Conservation (phyloP, 331 rosid species). For the Quercus tomentella region DNA sequence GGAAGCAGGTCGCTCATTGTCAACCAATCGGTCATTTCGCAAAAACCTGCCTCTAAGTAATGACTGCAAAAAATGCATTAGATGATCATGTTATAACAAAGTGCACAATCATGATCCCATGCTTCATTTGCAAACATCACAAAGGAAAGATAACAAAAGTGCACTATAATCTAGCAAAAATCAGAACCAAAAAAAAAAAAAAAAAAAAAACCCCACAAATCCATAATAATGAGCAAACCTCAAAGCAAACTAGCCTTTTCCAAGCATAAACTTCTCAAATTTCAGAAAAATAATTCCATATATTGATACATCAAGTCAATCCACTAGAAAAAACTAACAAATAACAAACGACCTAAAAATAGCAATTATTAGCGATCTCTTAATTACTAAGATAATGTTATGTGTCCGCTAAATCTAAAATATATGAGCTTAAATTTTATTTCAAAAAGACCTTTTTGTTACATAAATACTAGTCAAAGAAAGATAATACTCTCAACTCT, state of each 20-base stretch:
- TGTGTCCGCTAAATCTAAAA: too few relatives aligned
- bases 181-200: not conserved
- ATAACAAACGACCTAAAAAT: not conserved
- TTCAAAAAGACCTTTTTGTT: too few relatives aligned
- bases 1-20: constrained; percentile 59
- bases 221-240: too few relatives aligned
- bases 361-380: not conserved
- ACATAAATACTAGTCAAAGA: not conserved
- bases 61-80: constrained; percentile 54
- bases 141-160: not conserved
- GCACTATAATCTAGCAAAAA: not conserved
- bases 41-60: constrained; percentile 92
- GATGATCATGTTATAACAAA: not conserved
- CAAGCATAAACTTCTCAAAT: not conserved
- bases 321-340: not conserved
- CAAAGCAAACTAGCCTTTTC: not conserved
- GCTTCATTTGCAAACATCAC: not conserved
- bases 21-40: constrained; percentile 69
- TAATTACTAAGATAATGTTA: not conserved
- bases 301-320: not conserved
- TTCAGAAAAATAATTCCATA: not conserved
- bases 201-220: not conserved
- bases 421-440: too few relatives aligned
- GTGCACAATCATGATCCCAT: not conserved
- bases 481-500: not conserved